Evolutionary conservation across 2,329 filamentous ascomycete species (phyloP), one percentile per base, ranked within the genome.

Genomic region (Colletotrichum tropicicola): DNA sequence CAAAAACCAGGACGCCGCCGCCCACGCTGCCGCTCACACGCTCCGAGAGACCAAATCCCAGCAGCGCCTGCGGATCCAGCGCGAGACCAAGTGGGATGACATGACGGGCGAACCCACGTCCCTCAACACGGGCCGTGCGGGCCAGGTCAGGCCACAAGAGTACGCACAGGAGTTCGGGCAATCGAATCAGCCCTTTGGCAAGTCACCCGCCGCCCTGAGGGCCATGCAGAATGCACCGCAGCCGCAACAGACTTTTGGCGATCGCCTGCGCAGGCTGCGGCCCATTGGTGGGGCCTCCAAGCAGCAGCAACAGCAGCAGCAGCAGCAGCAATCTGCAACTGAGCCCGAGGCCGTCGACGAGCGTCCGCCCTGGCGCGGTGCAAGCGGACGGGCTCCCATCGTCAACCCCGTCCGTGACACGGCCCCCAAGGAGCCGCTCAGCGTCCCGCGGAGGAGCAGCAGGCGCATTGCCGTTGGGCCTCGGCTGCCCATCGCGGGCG

Each of bases 311-410:
- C 17, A 41, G 32, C 32, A 12, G 43, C 59, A 69, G 25, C 68
- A 72, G 57, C 65, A 69, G n/a, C 70, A 71, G 21, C 67, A 68
- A 6, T 63, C 69, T 17, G 62, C 71, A n/a, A 43, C 64, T 7
- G 59, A 54, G 8, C 54, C 63, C 17, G 48, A 48, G 12, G 23
- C 64, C 64, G 41, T 80, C 56, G 80, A 83, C 25, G 80, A 73
- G 54, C 81, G 83, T 21, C 87, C 89, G 5, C 83, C 89, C 61
- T 94, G 92, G 92, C 90, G 89, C 70, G 91, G 91, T 17, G 88
- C 89, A 37, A 93, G 89, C 73, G 92, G 92, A 27, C 87, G 91
- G 68, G 84, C 84, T 43, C 81, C 86, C 35, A 82, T 92, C 59
- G 85, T 92, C 32, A 83, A 85, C 45, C 89, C 91, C 4, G 84